A percentile compares a stretch with the other conserved stretches of the same genome.
These are phyloP conservation scores for Hanseniaspora mollemarum DNA, from an alignment of 805 yeast species.

Conservation along the genomic window DNA sequence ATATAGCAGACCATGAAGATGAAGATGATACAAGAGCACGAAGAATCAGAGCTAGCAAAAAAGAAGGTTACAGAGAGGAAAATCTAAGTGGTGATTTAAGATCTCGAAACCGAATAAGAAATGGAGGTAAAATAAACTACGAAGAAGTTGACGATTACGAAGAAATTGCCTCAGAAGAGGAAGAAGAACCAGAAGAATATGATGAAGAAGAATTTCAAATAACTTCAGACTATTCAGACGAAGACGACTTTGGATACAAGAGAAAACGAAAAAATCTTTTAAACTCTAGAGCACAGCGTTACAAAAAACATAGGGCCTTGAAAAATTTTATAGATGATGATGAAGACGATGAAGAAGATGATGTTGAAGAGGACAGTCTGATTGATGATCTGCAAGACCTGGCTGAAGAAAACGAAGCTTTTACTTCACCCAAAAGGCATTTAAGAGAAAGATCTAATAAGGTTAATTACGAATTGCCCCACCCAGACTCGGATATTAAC, in stretches of 20 bases:
- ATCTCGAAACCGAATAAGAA: constrained; percentile 7
- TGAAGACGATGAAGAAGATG: constrained; percentile 27
- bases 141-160: background rate
- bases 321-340: constrained; percentile 27
- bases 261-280: constrained; percentile 22
- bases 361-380: constrained; percentile 20
- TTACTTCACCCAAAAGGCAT: constrained; percentile 33
- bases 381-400: constrained; percentile 21
- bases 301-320: constrained; percentile 17
- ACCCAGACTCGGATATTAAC: constrained; percentile 41
- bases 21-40: constrained; percentile 17
- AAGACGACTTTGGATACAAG: constrained; percentile 17
- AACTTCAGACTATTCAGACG: constrained; percentile 11
- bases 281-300: constrained; percentile 13
- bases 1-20: constrained; percentile 17
- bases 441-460: constrained; percentile 59
- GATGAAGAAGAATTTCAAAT: constrained; percentile 20
- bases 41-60: background rate
- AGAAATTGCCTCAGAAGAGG: background rate
- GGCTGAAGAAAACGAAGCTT: constrained; percentile 20
- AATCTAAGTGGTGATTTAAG: too few relatives aligned
- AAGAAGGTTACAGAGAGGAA: too few relatives aligned
- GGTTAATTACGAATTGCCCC: constrained; percentile 72
- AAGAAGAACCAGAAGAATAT: constrained; percentile 16
- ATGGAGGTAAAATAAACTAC: constrained; percentile 2